These are phyloP conservation scores for Ligustrum vulgare DNA, from an alignment of 257 asterid genomes.

Conservation along the genomic window DNA sequence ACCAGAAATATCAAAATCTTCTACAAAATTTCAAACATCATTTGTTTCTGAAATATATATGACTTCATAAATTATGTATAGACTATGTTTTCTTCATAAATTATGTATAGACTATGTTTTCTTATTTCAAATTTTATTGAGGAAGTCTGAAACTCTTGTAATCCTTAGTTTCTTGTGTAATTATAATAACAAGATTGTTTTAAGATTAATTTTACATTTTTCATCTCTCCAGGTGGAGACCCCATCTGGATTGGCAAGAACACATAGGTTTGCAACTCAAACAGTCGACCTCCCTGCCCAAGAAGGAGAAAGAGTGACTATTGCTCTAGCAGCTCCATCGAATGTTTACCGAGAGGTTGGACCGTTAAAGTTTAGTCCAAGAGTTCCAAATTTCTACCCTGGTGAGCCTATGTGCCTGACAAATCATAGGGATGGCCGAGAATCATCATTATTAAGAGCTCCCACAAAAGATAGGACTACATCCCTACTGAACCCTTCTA, in stretches of 20 bases:
- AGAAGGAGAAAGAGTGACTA: constrained; percentile 93
- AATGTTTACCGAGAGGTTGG: constrained; percentile 70
- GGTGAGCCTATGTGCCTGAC: constrained; percentile 94
- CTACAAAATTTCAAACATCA: constrained; percentile 3
- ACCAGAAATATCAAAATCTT: background rate
- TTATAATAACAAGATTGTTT: constrained; percentile 13
- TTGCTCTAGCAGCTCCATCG: constrained; percentile 81
- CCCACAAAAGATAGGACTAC: constrained; percentile 58
- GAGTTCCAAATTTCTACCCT: constrained; percentile 72
- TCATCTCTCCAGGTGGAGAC: constrained; percentile 68
- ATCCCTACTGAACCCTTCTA: constrained; percentile 63
- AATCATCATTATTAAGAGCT: constrained; percentile 72
- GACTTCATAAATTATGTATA: background rate
- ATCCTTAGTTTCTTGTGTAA: background rate
- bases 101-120: background rate
- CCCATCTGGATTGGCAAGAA: constrained; percentile 86
- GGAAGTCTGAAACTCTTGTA: background rate
- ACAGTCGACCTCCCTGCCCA: constrained; percentile 93
- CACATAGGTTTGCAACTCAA: constrained; percentile 94
- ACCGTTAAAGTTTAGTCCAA: constrained; percentile 76
- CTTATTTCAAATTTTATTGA: background rate
- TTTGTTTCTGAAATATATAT: background rate
- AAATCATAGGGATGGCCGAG: constrained; percentile 85
- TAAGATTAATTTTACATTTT: constrained; percentile 15
- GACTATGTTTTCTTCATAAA: background rate